Evolutionary conservation across 176 grass and related monocot genomes (phyloP).

Genomic region (Lolium rigidum): DNA sequence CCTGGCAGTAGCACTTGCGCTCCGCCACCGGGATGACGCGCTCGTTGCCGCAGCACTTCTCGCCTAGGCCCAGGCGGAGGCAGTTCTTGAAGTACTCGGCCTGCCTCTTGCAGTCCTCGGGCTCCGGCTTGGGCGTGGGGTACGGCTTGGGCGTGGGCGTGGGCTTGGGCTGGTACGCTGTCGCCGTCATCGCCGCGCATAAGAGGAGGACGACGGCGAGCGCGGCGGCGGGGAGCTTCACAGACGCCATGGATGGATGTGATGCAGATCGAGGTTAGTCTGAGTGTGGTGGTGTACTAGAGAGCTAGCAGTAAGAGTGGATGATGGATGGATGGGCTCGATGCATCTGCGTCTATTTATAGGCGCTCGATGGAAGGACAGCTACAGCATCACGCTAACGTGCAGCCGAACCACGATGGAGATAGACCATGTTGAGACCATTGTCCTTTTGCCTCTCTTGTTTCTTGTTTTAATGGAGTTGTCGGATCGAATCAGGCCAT

Average conservation of each 20-base stretch:
- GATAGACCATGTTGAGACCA: slow-evolving; percentile 18
- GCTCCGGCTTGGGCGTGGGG: background rate
- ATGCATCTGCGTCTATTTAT: background rate
- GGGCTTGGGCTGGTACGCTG: background rate
- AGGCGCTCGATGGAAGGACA: background rate
- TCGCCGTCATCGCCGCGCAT: background rate
- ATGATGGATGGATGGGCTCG: background rate
- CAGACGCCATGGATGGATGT: background rate
- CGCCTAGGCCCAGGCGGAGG: background rate
- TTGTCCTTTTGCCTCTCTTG: background rate
- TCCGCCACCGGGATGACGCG: background rate
- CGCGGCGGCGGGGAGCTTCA: background rate
- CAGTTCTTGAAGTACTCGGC: slow-evolving; percentile 32
- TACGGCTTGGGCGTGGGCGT: background rate
- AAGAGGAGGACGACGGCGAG: background rate
- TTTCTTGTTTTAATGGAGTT: background rate
- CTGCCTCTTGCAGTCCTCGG: slow-evolving; percentile 11
- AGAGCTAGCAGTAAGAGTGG: background rate
- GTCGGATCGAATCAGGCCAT: background rate
- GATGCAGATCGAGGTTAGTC: background rate
- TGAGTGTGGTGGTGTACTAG: background rate
- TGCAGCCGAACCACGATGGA: background rate
- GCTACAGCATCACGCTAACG: background rate
- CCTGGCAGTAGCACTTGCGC: background rate
- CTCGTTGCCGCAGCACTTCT: background rate